phyloP scores from a whole-genome alignment of 345 rosid species.

The Eucalyptus pumila region DNA sequence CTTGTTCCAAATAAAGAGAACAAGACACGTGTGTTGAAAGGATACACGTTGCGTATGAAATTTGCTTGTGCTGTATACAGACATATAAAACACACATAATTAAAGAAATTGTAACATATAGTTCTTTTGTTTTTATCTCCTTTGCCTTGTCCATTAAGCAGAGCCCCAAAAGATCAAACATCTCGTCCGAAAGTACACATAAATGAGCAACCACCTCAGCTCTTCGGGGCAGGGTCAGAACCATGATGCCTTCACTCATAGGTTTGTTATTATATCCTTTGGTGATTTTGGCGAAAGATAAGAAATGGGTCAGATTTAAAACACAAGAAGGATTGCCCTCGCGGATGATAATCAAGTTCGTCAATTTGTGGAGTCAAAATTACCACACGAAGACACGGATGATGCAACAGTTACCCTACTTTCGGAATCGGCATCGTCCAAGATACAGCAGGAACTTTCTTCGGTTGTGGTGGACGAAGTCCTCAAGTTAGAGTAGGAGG shows the following conservation, averaged over 20 bases:
- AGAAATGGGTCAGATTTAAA: constrained; percentile 31
- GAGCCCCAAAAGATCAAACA: constrained; percentile 2
- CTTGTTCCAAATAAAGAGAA: too few relatives aligned
- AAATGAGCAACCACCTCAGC: constrained; percentile 9
- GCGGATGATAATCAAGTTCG: not conserved
- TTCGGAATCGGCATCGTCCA: not conserved
- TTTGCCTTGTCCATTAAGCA: constrained; percentile 23
- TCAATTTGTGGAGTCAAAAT: not conserved
- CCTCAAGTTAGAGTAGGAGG: constrained; percentile 13
- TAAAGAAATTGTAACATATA: not conserved
- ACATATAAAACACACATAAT: not conserved
- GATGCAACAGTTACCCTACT: constrained; percentile 46
- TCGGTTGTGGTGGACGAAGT: constrained; percentile 1
- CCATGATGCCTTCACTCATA: constrained; percentile 24
- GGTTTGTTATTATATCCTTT: constrained; percentile 39
- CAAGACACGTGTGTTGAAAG: too few relatives aligned
- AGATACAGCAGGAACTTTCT: not conserved
- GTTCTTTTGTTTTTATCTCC: not conserved
- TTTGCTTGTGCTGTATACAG: not conserved
- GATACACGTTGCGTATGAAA: too few relatives aligned
- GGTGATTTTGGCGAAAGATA: constrained; percentile 33
- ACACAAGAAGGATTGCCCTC: not conserved
- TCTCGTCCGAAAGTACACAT: constrained; percentile 2
- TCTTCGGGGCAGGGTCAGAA: constrained; percentile 11
- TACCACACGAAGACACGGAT: constrained; percentile 19